A percentile compares a stretch with the other conserved stretches of the same genome.
These are phyloP conservation scores for Pseudogymnoascus sp. DNA, from an alignment of 2,329 filamentous ascomycete genomes.

Conservation along the genomic window DNA sequence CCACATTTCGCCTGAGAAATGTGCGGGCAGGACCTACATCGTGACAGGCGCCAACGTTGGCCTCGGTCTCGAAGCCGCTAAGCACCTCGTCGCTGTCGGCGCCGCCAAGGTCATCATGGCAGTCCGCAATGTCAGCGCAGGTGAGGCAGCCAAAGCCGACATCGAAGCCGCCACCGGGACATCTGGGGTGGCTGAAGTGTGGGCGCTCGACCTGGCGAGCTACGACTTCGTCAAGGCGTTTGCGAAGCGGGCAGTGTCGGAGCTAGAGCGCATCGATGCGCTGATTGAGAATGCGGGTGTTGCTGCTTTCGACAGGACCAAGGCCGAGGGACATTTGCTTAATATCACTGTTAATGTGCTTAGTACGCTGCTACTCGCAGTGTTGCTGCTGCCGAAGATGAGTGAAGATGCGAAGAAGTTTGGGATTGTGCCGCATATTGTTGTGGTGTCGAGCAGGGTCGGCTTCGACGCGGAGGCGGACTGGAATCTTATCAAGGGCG, in stretches of 20 bases:
- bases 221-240: conserved; percentile 17
- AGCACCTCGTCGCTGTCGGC: conserved; percentile 31
- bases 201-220: conserved; percentile 16
- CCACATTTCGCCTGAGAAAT: conserved; percentile 6
- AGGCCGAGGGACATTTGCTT: conserved; percentile 32
- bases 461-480: conserved; percentile 15
- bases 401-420: conserved; percentile 17
- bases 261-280: conserved; percentile 15
- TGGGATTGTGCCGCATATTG: conserved; percentile 19
- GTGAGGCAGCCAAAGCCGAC: conserved; percentile 29
- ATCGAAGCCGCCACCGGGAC: conserved; percentile 23
- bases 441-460: conserved; percentile 16
- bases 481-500: conserved; percentile 20
- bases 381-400: conserved; percentile 38
- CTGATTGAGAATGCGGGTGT: conserved; percentile 18
- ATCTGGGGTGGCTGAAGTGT: conserved; percentile 12
- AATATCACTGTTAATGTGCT: conserved; percentile 42
- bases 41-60: conserved; percentile 36
- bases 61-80: conserved; percentile 33
- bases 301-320: conserved; percentile 9
- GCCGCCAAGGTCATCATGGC: conserved; percentile 33
- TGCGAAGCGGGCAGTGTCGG: conserved; percentile 11
- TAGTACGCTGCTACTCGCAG: conserved; percentile 37
- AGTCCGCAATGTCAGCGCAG: conserved; percentile 29
- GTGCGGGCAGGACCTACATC: conserved; percentile 15